phyloP scores from a whole-genome alignment of 108 stramenopile genomes.

The Bacterosira constricta region DNA sequence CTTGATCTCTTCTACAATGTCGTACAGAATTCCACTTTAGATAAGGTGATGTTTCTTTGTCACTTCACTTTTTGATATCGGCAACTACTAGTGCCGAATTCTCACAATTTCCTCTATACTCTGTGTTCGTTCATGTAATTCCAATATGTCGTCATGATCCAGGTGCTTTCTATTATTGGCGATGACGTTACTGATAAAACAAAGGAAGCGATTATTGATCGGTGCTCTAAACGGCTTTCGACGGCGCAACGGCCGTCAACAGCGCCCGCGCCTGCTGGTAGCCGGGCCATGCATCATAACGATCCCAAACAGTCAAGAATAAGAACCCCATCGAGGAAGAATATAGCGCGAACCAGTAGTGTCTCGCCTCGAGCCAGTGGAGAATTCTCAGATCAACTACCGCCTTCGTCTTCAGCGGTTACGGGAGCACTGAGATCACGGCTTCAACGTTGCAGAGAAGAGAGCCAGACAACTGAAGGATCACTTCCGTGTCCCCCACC shows the following conservation, averaged over 20 bases:
- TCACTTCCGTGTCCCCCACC: conserved; percentile 1
- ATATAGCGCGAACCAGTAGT: conserved; percentile 1
- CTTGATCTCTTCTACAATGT: conserved; percentile 75
- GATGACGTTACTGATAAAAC: conserved; percentile 47
- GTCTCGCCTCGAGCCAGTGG: neutral
- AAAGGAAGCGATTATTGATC: conserved; percentile 58
- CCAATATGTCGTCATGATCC: too few species aligned
- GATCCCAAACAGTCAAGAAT: conserved; percentile 8
- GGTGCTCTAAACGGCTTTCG: conserved; percentile 29
- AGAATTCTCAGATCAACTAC: neutral
- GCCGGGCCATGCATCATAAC: neutral
- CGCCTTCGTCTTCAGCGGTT: conserved; percentile 29
- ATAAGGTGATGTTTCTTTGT: conserved; percentile 71
- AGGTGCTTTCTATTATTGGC: too few species aligned
- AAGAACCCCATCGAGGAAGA: conserved; percentile 29
- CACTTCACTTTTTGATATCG: conserved; percentile 34
- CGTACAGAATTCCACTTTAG: conserved; percentile 65
- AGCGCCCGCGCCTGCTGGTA: conserved; percentile 9
- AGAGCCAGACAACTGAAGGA: conserved; percentile 22
- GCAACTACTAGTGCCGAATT: too few species aligned
- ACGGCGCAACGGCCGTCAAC: conserved; percentile 8
- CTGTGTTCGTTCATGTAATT: too few species aligned
- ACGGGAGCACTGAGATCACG: conserved; percentile 23
- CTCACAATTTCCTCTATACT: too few species aligned
- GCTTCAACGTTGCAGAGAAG: conserved; percentile 31